Evolutionary conservation across 768 basidiomycete species (phyloP).

Genomic region (Trametes villosa): DNA sequence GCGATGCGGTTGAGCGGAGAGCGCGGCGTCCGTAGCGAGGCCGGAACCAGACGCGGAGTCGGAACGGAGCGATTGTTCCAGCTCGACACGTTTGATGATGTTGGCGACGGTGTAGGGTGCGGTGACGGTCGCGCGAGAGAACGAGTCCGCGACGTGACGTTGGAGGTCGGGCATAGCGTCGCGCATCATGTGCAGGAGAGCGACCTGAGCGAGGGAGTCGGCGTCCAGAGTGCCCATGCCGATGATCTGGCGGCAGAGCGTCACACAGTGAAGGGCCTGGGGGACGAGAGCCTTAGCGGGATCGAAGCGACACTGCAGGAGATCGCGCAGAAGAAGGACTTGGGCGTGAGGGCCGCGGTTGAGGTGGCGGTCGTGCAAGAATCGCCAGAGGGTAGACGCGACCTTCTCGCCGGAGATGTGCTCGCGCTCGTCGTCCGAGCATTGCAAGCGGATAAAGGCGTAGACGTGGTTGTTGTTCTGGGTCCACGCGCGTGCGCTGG

Average conservation of each 20-base stretch:
- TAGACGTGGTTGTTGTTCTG: not conserved
- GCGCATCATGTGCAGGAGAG: not conserved
- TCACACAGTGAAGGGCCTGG: not conserved
- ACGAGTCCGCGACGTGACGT: not conserved
- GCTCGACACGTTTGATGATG: not conserved
- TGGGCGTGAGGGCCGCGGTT: not conserved
- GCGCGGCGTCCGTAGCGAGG: not conserved
- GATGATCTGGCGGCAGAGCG: not conserved
- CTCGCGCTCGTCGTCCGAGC: not conserved
- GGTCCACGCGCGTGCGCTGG: not conserved
- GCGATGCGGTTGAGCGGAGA: not conserved
- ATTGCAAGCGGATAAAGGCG: not conserved
- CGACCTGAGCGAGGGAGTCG: conserved; percentile 5
- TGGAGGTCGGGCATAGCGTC: not conserved
- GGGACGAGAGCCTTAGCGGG: not conserved
- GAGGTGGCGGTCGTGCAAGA: not conserved
- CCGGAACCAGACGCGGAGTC: not conserved
- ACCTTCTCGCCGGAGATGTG: not conserved
- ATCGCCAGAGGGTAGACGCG: not conserved
- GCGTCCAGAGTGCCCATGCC: not conserved
- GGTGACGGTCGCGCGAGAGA: not conserved
- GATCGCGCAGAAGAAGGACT: not conserved
- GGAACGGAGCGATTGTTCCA: too few relatives aligned
- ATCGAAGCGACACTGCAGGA: not conserved
- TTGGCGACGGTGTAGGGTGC: not conserved